These are phyloP conservation scores for Lecanicillium sp. DNA, from an alignment of 2,329 filamentous ascomycete species.

Conservation along the genomic window DNA sequence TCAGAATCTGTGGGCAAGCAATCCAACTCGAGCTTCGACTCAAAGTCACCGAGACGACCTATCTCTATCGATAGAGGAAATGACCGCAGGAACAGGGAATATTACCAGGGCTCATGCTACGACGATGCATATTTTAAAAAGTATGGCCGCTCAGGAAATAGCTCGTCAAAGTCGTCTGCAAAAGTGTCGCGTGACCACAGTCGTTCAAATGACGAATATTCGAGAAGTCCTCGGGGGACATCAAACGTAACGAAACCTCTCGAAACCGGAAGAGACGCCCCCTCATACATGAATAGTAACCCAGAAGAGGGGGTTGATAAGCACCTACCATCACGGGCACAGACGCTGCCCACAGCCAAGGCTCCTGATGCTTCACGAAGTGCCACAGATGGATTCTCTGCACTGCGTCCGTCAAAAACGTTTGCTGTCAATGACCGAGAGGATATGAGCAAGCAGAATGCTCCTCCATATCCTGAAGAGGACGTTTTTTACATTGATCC, in stretches of 20 bases:
- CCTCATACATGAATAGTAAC: neutral
- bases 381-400: too few species aligned
- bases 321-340: too few species aligned
- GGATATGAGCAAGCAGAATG: slow-evolving; percentile 14
- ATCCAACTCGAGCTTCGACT: slow-evolving; percentile 17
- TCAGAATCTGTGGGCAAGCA: too few species aligned
- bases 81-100: slow-evolving; percentile 18
- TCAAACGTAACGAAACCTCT: slow-evolving; percentile 25
- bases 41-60: slow-evolving; percentile 18
- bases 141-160: neutral
- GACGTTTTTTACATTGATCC: slow-evolving; percentile 17
- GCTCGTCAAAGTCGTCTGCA: slow-evolving; percentile 10
- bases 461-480: slow-evolving; percentile 31
- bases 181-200: slow-evolving; percentile 21
- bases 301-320: too few species aligned
- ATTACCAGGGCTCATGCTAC: slow-evolving; percentile 15
- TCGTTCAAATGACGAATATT: slow-evolving; percentile 31
- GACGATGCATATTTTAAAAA: slow-evolving; percentile 1
- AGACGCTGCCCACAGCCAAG: too few species aligned
- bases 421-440: slow-evolving; percentile 13
- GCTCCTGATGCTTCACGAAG: too few species aligned
- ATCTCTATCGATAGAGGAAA: slow-evolving; percentile 23
- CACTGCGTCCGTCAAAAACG: slow-evolving; percentile 9
- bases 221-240: slow-evolving; percentile 19
- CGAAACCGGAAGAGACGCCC: slow-evolving; percentile 8